Conservation (phyloP, 805 yeast species). For the Saccharomyces mikatae region DNA sequence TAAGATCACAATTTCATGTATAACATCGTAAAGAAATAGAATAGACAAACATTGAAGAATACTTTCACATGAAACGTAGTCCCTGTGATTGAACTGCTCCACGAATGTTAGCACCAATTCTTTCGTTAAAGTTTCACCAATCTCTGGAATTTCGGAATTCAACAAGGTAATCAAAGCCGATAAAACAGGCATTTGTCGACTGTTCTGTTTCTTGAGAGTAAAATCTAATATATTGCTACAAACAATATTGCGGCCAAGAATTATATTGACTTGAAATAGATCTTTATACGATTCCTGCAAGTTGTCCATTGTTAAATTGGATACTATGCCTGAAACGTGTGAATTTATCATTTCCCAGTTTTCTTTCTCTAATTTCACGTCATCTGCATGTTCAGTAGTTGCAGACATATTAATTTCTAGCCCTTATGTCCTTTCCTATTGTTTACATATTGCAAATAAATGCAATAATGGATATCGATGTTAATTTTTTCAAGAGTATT, state of each 20-base stretch:
- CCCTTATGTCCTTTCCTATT: background rate
- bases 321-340: constrained; percentile 34
- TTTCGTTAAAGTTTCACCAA: constrained; percentile 50
- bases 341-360: constrained; percentile 51
- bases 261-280: constrained; percentile 49
- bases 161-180: constrained; percentile 52
- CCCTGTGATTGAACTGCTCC: background rate
- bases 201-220: constrained; percentile 46
- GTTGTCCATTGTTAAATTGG: constrained; percentile 39
- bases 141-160: constrained; percentile 58
- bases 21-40: constrained; percentile 54
- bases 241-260: constrained; percentile 50
- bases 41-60: background rate
- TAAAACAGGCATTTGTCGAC: constrained; percentile 37
- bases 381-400: constrained; percentile 17
- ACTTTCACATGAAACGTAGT: background rate
- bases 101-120: constrained; percentile 35
- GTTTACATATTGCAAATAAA: background rate
- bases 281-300: constrained; percentile 41
- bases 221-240: constrained; percentile 36
- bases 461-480: background rate
- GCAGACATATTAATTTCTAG: background rate
- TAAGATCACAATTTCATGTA: constrained; percentile 45
- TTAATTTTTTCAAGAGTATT: background rate
- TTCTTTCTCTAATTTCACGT: constrained; percentile 36